Evolutionary conservation across 331 rosid species (phyloP), one percentile per base, ranked within the genome.

Genomic region (Quercus phellos): DNA sequence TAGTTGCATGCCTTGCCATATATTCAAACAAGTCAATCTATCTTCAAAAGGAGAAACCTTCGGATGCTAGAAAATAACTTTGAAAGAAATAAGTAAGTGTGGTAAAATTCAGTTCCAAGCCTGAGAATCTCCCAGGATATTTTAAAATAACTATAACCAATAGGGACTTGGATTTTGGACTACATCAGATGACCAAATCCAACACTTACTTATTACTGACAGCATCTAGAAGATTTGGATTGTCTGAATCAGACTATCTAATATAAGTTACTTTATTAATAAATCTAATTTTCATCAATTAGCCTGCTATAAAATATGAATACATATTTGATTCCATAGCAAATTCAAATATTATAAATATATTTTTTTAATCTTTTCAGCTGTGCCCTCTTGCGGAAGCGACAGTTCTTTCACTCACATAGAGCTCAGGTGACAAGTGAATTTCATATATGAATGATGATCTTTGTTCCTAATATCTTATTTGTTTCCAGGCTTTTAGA

Each of bases 351-450:
- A 73, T 80, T 60, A 10, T 17, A 13, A 21, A 76, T 78, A 64
- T 73, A 8, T 0, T 55, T 70, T 70, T 56, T 9, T 17, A 70
- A 58, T 51, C 76, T 77, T 88, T 88, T 72, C 90, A 93, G 98
- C 70, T 51, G 79, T 87, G 80, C 83, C 77, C 82, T 73, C 77
- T 71, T 87, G 85, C 68, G 81, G 82, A 89, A 85, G 90, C 86
- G 91, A 50, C 75, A 79, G 51, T 94, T 90, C 79, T 89, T 85
- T 82, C 98, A 94, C 81, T 94, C 98, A n/a, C 94, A 79, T 81
- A 91, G 78, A 78, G 81, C 84, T 61, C 96, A 88, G 98, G 98
- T 93, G 63, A 84, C 30, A 78, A 63, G 72, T 78, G 79, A 38
- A 27, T 66, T 29, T 6, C 11, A 5, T 70, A 21, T 14, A 12